Evolutionary conservation across 202 grass and related monocot species (phyloP), one percentile per base, ranked within the genome.

Genomic region (Elaeis oleifera): DNA sequence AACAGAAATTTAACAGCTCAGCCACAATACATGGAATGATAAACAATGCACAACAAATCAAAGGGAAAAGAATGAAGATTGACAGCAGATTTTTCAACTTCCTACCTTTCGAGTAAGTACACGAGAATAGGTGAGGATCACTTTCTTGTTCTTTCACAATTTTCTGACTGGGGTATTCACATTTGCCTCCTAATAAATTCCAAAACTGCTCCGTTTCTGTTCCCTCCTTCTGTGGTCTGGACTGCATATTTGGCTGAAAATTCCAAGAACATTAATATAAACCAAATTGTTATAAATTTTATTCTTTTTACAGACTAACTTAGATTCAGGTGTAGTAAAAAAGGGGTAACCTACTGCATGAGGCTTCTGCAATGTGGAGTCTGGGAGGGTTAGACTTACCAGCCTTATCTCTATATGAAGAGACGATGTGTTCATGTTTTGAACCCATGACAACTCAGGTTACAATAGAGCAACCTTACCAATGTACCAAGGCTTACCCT

Each of bases 171-270:
- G 84, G 60, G 68, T 92, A 92, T 74, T 99, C 88, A 58, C 88
- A 89, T 82, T 92, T 99, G 31, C 90, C 80, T 50, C 94, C 85
- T 54, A 99, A 74, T 54, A 86, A 73, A 79, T 80, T 89, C 94
- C 94, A 99, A 80, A 92, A 99, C 49, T 89, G 88, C 57, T 99
- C 94, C 39, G 75, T 89, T 80, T 99, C 94, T 68, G 88, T 85
- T 70, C 94, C 94, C 81, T 99, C 94, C 57, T 88, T 99, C 57
- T 92, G 94, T 64, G 90, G 73, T 89, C 76, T 92, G 36, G 94
- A 85, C 65, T 99, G 94, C 53, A 92, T 50, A 81, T 99, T 99
- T 59, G 94, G 88, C 94, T 97, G 81, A 53, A 80, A 19, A 80
- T 56, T 2, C 16, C 24, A 20, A 54, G 36, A 21, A 53, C 16